A percentile compares a stretch with the other conserved stretches of the same genome.
Evolutionary conservation across 306 rosid species (phyloP).

Genomic region (Cajanus cajan): DNA sequence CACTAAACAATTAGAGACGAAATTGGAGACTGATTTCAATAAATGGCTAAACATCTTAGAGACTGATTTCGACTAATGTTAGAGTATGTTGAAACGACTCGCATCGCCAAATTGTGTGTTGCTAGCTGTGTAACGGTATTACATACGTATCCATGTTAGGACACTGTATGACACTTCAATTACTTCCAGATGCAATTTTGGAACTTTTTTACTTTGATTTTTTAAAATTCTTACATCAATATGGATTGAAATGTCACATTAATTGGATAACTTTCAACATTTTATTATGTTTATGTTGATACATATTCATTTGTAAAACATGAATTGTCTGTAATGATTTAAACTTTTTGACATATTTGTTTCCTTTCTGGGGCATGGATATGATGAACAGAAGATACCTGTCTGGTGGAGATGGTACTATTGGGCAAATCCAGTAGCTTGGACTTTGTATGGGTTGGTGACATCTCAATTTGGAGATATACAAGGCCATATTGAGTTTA

Average conservation of each 20-base stretch:
- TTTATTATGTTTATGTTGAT: neutral
- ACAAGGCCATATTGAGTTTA: neutral
- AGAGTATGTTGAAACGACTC: no score
- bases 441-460: slow-evolving; percentile 53
- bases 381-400: slow-evolving; percentile 40
- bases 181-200: neutral
- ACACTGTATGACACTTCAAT: neutral
- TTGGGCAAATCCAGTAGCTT: slow-evolving; percentile 41
- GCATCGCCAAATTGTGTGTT: no score
- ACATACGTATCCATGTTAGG: neutral
- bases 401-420: slow-evolving; percentile 46
- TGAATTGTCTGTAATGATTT: neutral
- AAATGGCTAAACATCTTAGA: no score
- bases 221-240: neutral
- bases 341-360: no score
- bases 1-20: no score
- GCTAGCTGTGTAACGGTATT: neutral
- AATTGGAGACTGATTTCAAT: no score
- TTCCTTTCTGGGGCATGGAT: neutral
- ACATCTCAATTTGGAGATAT: slow-evolving; percentile 49
- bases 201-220: neutral
- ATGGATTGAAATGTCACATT: neutral
- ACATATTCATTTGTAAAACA: neutral
- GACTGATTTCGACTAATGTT: no score
- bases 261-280: neutral